Percentiles rank a stretch among this genome's conserved stretches.
Evolutionary conservation across 345 rosid species (phyloP).

Genomic region (Acer negundo): DNA sequence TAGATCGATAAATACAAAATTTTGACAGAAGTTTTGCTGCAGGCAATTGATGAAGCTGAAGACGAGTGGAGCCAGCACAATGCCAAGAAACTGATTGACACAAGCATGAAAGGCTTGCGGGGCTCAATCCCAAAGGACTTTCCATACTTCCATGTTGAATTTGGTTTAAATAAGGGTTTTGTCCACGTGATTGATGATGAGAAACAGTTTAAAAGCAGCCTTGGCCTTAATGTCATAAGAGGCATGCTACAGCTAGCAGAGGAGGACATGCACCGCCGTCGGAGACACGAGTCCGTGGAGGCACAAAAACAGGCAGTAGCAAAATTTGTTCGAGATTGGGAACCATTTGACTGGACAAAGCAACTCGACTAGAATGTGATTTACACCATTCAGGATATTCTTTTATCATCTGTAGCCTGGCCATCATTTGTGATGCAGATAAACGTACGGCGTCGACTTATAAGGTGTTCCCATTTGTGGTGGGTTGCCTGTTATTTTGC

Average conservation of each 20-base stretch:
- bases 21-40: conserved; percentile 21
- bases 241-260: conserved; percentile 79
- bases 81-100: conserved; percentile 89
- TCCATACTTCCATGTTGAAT: conserved; percentile 94
- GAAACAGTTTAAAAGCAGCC: conserved; percentile 70
- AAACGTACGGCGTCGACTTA: not conserved
- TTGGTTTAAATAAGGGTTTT: conserved; percentile 76
- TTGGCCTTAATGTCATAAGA: conserved; percentile 86
- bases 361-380: conserved; percentile 52
- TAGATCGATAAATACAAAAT: not conserved
- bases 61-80: conserved; percentile 99
- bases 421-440: not conserved
- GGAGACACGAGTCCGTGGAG: conserved; percentile 66
- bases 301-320: conserved; percentile 66
- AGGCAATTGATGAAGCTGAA: conserved; percentile 98
- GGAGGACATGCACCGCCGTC: conserved; percentile 86
- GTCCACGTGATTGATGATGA: conserved; percentile 98
- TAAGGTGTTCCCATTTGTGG: not conserved
- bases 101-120: conserved; percentile 80
- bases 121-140: conserved; percentile 87
- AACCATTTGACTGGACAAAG: conserved; percentile 90
- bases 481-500: not conserved
- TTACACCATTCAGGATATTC: not conserved
- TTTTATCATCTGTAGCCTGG: not conserved
- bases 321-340: conserved; percentile 64